Percentiles rank a stretch among this genome's conserved stretches.
Evolutionary conservation across 2,329 filamentous ascomycete genomes (phyloP).

Genomic region (Apiospora saccharicola): DNA sequence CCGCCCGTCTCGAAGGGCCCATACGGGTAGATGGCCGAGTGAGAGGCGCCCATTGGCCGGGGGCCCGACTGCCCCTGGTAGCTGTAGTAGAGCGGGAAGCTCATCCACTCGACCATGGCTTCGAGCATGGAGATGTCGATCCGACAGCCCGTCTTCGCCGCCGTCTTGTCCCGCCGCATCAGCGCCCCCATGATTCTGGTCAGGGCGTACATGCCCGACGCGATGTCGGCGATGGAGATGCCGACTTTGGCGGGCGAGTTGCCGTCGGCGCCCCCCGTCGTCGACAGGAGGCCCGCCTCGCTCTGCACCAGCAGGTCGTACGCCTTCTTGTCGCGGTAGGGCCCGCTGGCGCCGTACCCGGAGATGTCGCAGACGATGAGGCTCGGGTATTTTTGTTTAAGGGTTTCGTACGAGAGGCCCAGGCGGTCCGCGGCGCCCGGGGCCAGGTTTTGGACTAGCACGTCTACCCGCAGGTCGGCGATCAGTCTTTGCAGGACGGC

Average conservation of each 20-base stretch:
- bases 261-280: constrained; percentile 52
- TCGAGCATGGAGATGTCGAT: constrained; percentile 67
- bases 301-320: constrained; percentile 64
- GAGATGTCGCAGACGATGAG: constrained; percentile 64
- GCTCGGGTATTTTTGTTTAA: constrained; percentile 50
- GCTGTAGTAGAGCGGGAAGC: constrained; percentile 62
- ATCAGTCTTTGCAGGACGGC: constrained; percentile 52
- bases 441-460: constrained; percentile 61
- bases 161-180: constrained; percentile 54
- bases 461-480: constrained; percentile 48
- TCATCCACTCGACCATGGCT: constrained; percentile 66
- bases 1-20: constrained; percentile 59
- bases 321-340: constrained; percentile 61
- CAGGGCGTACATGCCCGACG: constrained; percentile 60
- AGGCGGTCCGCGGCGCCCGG: constrained; percentile 57
- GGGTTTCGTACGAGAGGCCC: constrained; percentile 53
- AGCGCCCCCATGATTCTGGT: constrained; percentile 58
- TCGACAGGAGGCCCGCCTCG: constrained; percentile 59
- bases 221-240: constrained; percentile 62
- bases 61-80: constrained; percentile 53
- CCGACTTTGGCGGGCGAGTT: constrained; percentile 57
- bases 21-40: constrained; percentile 64
- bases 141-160: constrained; percentile 46
- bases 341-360: constrained; percentile 58
- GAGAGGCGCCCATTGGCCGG: constrained; percentile 56